phyloP scores from a whole-genome alignment of 768 basidiomycete genomes.

The Mycena floridula region DNA sequence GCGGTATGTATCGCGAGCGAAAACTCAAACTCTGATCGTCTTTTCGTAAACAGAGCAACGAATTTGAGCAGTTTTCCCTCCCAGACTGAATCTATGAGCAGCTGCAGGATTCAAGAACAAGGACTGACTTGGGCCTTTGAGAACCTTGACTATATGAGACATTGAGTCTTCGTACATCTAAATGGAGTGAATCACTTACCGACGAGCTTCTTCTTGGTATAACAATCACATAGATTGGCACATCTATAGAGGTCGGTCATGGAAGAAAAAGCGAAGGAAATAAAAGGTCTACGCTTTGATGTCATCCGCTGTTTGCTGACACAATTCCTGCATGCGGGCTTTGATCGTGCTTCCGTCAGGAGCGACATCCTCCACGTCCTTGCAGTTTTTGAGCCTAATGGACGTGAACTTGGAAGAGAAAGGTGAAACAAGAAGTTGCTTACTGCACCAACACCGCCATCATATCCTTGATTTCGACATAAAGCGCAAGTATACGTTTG shows the following conservation, averaged over 20 bases:
- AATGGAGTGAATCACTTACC: constrained; percentile 9
- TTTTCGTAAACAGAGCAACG: constrained; percentile 16
- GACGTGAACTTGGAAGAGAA: neutral
- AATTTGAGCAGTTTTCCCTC: constrained; percentile 17
- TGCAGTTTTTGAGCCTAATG: constrained; percentile 23
- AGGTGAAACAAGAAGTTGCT: neutral
- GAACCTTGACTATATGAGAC: constrained; percentile 18
- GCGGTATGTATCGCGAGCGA: constrained; percentile 23
- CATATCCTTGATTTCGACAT: constrained; percentile 33
- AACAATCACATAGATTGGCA: constrained; percentile 27
- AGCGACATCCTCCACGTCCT: constrained; percentile 19
- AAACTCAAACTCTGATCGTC: constrained; percentile 20
- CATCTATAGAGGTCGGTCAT: too few relatives aligned
- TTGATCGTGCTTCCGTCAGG: constrained; percentile 26
- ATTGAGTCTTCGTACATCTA: too few relatives aligned
- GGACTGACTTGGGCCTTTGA: constrained; percentile 23
- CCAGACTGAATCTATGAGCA: too few relatives aligned
- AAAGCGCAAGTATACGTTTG: constrained; percentile 25
- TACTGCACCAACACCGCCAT: constrained; percentile 28
- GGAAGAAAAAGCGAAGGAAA: too few relatives aligned
- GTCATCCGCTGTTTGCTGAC: constrained; percentile 19
- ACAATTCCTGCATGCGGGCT: constrained; percentile 24
- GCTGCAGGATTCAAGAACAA: too few relatives aligned
- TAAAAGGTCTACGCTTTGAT: too few relatives aligned
- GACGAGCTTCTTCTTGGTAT: constrained; percentile 24